Evolutionary conservation across 192 early-diverging fungal genomes (phyloP).

Genomic region (Coemansia asiatica): DNA sequence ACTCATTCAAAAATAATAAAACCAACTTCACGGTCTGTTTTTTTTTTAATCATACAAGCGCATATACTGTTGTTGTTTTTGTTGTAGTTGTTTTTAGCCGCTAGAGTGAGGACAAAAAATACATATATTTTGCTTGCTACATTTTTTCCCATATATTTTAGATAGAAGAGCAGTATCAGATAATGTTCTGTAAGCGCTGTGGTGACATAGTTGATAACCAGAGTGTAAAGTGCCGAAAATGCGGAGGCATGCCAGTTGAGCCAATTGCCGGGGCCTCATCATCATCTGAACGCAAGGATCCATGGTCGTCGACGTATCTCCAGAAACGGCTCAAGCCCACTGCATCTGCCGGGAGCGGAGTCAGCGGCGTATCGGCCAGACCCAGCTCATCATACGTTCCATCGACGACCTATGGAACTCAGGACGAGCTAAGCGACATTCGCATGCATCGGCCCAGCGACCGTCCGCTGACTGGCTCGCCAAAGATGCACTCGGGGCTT

Average conservation of each 20-base stretch:
- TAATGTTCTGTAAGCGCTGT: constrained; percentile 50
- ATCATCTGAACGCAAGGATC: constrained; percentile 33
- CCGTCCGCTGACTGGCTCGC: constrained; percentile 25
- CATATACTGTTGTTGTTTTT: neutral
- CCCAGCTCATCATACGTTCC: constrained; percentile 15
- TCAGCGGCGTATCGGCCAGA: neutral
- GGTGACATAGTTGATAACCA: constrained; percentile 30
- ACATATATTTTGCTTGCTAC: neutral
- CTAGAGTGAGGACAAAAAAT: too few relatives aligned
- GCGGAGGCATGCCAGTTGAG: constrained; percentile 37
- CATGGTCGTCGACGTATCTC: constrained; percentile 49
- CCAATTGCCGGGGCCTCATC: constrained; percentile 30
- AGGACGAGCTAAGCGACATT: constrained; percentile 2
- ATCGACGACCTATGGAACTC: constrained; percentile 18
- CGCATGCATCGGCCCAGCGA: neutral
- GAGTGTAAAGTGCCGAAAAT: constrained; percentile 22
- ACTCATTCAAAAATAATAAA: too few relatives aligned
- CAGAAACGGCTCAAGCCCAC: constrained; percentile 35
- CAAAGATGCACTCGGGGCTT: neutral
- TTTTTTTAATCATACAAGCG: neutral
- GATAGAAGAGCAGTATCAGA: constrained; percentile 8
- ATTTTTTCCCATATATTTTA: neutral
- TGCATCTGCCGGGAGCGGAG: neutral
- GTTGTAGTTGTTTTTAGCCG: constrained; percentile 4
- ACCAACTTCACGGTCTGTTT: neutral